Conservation (phyloP, 192 early-diverging fungal species). For the Spizellomyces punctatus region DNA sequence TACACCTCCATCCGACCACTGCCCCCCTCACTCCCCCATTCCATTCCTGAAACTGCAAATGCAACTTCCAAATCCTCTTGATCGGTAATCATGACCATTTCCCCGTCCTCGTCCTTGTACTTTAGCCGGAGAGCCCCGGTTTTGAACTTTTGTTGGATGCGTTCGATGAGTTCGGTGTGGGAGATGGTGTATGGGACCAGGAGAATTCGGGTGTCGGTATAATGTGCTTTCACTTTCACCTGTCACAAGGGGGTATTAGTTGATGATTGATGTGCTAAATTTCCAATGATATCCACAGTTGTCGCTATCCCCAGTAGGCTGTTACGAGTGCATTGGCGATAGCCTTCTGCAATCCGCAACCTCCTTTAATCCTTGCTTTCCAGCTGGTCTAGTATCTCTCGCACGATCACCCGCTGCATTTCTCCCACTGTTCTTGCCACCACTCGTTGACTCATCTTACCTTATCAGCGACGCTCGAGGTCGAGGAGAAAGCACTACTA, state of each 20-base stretch:
- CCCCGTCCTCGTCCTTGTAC: slow-evolving; percentile 86
- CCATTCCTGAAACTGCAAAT: slow-evolving; percentile 64
- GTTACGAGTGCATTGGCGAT: background rate
- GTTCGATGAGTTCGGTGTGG: slow-evolving; percentile 52
- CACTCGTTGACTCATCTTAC: too few species aligned
- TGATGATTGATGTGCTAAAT: slow-evolving; percentile 19
- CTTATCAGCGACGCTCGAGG: too few species aligned
- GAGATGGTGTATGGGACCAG: slow-evolving; percentile 53
- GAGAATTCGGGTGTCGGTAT: slow-evolving; percentile 66
- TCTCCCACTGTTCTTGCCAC: too few species aligned
- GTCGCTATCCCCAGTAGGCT: background rate
- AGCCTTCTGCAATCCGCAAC: background rate
- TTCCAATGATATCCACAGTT: background rate
- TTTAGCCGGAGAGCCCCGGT: slow-evolving; percentile 56
- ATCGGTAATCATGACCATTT: slow-evolving; percentile 85
- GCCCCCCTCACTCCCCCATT: slow-evolving; percentile 20
- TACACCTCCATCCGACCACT: background rate
- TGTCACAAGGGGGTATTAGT: slow-evolving; percentile 14
- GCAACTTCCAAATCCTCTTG: slow-evolving; percentile 89
- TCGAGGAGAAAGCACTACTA: too few species aligned
- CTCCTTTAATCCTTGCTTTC: background rate
- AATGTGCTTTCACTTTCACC: slow-evolving; percentile 69
- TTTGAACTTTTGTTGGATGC: slow-evolving; percentile 67
- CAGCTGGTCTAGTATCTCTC: background rate
- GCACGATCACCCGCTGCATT: background rate